Evolutionary conservation across 176 grass and related monocot species (phyloP).

Genomic region (Musa schizocarpa): DNA sequence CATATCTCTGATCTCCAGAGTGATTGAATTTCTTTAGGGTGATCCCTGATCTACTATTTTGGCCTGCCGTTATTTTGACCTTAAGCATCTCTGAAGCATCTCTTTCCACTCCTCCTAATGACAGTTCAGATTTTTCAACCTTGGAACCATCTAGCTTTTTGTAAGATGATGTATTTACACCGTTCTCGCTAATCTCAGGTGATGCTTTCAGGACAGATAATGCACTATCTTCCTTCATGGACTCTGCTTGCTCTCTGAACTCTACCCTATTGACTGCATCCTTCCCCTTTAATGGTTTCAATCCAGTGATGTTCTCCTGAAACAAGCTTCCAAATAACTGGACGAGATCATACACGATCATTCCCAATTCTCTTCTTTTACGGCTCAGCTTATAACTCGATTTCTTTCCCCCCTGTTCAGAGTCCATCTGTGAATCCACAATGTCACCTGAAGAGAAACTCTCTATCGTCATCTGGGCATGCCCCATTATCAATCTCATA

Average conservation of each 20-base stretch:
- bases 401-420: conserved; percentile 28
- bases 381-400: conserved; percentile 15
- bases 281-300: conserved; percentile 34
- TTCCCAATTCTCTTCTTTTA: conserved; percentile 26
- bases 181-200: conserved; percentile 6
- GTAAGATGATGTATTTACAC: background rate
- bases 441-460: conserved; percentile 5
- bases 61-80: background rate
- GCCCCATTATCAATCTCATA: conserved; percentile 30
- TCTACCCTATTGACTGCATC: conserved; percentile 19
- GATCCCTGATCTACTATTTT: background rate
- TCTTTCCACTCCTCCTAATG: background rate
- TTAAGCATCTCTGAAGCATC: background rate
- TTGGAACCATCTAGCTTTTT: background rate
- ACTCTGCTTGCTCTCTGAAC: background rate
- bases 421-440: conserved; percentile 11
- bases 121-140: background rate
- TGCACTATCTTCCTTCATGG: conserved; percentile 9
- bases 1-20: conserved; percentile 11
- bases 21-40: background rate
- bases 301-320: conserved; percentile 37
- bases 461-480: conserved; percentile 24
- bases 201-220: background rate
- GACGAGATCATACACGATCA: conserved; percentile 29
- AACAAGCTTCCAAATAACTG: conserved; percentile 33